These are phyloP conservation scores for Coemansia sp. DNA, from an alignment of 192 early-diverging fungal species.

Conservation along the genomic window DNA sequence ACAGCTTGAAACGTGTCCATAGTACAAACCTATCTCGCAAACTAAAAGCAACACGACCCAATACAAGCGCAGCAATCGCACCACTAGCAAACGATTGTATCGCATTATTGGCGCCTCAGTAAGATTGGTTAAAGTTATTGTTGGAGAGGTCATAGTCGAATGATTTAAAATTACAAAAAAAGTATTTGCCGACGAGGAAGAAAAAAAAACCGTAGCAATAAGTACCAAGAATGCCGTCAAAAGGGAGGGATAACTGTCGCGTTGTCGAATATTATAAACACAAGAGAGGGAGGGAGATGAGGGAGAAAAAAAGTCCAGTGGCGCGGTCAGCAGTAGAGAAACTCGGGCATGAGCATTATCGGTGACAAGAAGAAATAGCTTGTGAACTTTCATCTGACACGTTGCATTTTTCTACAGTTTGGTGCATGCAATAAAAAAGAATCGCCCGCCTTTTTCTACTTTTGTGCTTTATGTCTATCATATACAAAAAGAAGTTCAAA, in stretches of 20 bases:
- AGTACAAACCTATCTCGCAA: conserved; percentile 44
- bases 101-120: neutral
- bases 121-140: neutral
- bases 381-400: no score
- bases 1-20: conserved; percentile 30
- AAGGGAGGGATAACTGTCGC: neutral
- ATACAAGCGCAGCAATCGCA: conserved; percentile 23
- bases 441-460: no score
- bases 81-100: neutral
- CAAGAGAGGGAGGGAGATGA: neutral
- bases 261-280: neutral
- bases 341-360: no score
- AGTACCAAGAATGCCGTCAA: neutral
- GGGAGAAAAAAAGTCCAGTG: no score
- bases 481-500: no score
- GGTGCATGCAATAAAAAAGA: no score
- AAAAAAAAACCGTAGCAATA: neutral
- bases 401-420: no score
- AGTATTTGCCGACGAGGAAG: neutral
- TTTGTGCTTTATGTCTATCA: no score
- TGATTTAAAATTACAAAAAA: neutral
- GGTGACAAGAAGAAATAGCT: no score
- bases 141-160: neutral
- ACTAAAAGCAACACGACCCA: conserved; percentile 36
- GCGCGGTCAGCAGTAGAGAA: no score